Evolutionary conservation across 1,139 yeast genomes (phyloP), one percentile per base, ranked within the genome.

Genomic region (Saccharomyces hybrid): DNA sequence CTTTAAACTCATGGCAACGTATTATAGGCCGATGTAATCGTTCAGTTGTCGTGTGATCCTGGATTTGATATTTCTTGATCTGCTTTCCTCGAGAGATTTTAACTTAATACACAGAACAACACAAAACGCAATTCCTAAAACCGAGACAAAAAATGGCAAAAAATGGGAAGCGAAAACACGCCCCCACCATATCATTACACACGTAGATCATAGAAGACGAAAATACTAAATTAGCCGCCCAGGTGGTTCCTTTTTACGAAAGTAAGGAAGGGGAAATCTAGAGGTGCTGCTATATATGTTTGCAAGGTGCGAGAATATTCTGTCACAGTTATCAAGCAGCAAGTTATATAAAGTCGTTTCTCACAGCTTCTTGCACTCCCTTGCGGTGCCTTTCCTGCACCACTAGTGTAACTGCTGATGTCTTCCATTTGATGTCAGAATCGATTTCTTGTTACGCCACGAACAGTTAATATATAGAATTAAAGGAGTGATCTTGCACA

Each of bases 1-100:
- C 32, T 52, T 48, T 7, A 49, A 51, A 25, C 56, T 48, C 59
- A 56, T 56, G 7, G 46, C 50, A 13, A 27, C n/a, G 23, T 42
- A 7, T 16, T 29, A 27, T 31, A 26, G 13, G 19, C 25, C 26
- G 25, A 9, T 38, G 44, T 16, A 26, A 4, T 19, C 19, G 23
- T 16, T 34, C 11, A 16, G n/a, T 19, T 16, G 44, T 38, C 25
- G 44, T 38, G 23, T 38, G 19, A 11, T 11, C 11, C 7, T n/a
- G 19, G 44, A 38, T 38, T 19, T 19, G 25, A 16, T 38, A 11
- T 16, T 19, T 6, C 19, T 16, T 38, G 44, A 38, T 38, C 44
- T 19, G 26, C 13, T 19, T 38, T 38, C 44, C 44, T 38, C 44
- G 44, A 38, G 26, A 38, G 44, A 8, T 38, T 19, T 38, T 38